phyloP scores from a whole-genome alignment of 2,329 filamentous ascomycete genomes.

The Botrytis deweyae region DNA sequence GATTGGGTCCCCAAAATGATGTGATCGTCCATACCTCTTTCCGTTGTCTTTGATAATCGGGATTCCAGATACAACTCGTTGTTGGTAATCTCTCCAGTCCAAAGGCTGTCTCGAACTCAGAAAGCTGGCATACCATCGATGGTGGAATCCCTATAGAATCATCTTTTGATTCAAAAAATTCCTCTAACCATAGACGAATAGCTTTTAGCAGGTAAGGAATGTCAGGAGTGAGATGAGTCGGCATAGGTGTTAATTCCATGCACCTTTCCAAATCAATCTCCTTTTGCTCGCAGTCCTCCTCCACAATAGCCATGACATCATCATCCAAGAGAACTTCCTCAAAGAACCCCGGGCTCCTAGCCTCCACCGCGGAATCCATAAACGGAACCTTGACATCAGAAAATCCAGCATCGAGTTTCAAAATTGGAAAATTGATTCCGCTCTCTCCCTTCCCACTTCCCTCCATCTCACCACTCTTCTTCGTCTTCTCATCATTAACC shows the following conservation, averaged over 20 bases:
- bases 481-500: neutral
- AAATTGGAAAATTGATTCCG: neutral
- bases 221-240: neutral
- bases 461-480: neutral
- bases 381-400: slow-evolving; percentile 11
- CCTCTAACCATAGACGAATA: slow-evolving; percentile 11
- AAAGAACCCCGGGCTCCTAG: neutral
- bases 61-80: slow-evolving; percentile 26
- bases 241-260: slow-evolving; percentile 1
- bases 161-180: neutral
- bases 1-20: slow-evolving; percentile 2
- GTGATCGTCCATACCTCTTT: slow-evolving; percentile 17
- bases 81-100: slow-evolving; percentile 10
- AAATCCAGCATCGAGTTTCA: neutral
- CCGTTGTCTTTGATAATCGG: slow-evolving; percentile 23
- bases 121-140: neutral
- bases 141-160: neutral
- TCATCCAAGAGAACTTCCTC: slow-evolving; percentile 9
- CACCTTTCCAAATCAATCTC: neutral
- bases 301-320: neutral
- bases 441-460: neutral
- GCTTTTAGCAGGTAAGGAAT: slow-evolving; percentile 7
- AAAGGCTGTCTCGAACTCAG: neutral
- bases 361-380: neutral
- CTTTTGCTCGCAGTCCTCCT: neutral